phyloP scores from a whole-genome alignment of 148 eudicot genomes.

The Salicornia ramosissima region DNA sequence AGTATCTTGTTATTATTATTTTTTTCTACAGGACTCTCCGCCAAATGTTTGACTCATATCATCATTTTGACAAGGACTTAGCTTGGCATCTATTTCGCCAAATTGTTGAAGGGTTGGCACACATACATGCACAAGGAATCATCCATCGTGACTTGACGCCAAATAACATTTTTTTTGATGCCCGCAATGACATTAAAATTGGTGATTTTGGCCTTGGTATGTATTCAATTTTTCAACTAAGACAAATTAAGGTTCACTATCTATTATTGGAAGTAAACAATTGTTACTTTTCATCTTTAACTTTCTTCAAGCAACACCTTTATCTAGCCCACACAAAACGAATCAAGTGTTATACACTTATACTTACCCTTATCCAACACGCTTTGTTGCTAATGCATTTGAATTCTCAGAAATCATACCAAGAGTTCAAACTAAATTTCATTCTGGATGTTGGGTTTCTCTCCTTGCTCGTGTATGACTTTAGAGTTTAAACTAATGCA shows the following conservation, averaged over 20 bases:
- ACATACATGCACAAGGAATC: constrained; percentile 94
- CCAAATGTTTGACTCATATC: constrained; percentile 83
- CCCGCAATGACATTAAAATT: constrained; percentile 93
- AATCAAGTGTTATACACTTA: too few relatives aligned
- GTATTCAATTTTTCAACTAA: constrained; percentile 12
- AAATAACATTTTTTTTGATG: constrained; percentile 90
- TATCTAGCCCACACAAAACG: too few relatives aligned
- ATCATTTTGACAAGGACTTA: constrained; percentile 73
- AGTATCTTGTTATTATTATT: constrained; percentile 4
- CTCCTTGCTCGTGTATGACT: too few relatives aligned
- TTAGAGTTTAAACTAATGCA: too few relatives aligned
- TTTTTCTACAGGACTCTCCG: constrained; percentile 63
- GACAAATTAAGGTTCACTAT: neutral
- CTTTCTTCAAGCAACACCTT: too few relatives aligned
- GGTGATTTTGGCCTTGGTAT: constrained; percentile 99
- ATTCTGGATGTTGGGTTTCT: too few relatives aligned
- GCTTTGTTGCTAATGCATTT: too few relatives aligned
- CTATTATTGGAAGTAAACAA: neutral
- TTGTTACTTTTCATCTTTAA: too few relatives aligned
- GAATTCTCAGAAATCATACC: too few relatives aligned
- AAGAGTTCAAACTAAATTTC: too few relatives aligned
- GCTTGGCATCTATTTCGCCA: constrained; percentile 96
- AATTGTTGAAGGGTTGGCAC: constrained; percentile 91
- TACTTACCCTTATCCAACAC: too few relatives aligned
- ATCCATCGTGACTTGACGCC: constrained; percentile 99